Percentiles rank a stretch among this genome's conserved stretches.
Evolutionary conservation across 116 monocot species (phyloP).

Genomic region (Zostera marina): DNA sequence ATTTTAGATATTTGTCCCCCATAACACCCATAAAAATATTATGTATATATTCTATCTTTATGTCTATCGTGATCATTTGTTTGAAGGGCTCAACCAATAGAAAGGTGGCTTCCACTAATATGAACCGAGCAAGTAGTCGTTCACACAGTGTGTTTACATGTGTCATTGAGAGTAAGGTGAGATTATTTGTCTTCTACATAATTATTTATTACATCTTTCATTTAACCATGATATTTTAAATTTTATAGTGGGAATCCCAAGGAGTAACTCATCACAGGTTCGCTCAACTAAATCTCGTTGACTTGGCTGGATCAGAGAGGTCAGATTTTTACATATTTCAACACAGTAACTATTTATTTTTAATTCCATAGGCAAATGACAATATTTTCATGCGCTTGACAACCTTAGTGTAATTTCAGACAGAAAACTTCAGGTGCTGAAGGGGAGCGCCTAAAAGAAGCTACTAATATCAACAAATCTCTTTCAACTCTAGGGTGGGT

Average conservation of each 20-base stretch:
- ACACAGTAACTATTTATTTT: no score
- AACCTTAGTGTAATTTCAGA: constrained; percentile 19
- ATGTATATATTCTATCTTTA: neutral
- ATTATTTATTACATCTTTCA: no score
- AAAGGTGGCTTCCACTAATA: constrained; percentile 94
- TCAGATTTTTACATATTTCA: constrained; percentile 10
- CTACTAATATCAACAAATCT: constrained; percentile 98
- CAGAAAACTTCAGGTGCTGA: constrained; percentile 99
- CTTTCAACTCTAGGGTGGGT: constrained; percentile 81
- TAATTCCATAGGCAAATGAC: neutral
- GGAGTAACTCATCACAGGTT: constrained; percentile 87
- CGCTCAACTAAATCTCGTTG: constrained; percentile 93
- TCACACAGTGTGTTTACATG: constrained; percentile 99
- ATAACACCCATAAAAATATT: no score
- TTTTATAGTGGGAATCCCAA: constrained; percentile 86
- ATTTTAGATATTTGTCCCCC: no score
- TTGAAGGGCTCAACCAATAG: constrained; percentile 85
- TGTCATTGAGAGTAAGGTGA: constrained; percentile 91
- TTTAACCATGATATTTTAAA: neutral
- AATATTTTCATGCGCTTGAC: neutral
- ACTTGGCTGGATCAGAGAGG: constrained; percentile 97
- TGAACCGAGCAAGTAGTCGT: constrained; percentile 95
- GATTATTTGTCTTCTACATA: neutral
- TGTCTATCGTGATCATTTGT: constrained; percentile 1
- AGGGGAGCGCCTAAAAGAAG: constrained; percentile 94